Evolutionary conservation across 1,139 yeast species (phyloP).

Genomic region (Yamadazyma trypodendri): DNA sequence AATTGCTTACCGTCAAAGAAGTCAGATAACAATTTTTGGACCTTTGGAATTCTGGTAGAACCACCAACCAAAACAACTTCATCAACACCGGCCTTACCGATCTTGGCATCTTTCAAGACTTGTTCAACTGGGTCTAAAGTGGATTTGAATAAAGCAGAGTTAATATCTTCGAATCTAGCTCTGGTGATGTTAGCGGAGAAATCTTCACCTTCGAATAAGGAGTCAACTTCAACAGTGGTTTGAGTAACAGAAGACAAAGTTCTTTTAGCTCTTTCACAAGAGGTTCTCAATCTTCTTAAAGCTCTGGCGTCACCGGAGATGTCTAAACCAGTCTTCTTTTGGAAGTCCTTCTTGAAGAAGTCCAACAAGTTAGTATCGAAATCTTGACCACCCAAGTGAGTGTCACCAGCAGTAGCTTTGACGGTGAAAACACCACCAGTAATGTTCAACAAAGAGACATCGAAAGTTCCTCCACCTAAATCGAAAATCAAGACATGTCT

Average conservation of each 20-base stretch:
- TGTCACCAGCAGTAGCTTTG: constrained; percentile 98
- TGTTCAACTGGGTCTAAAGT: constrained; percentile 97
- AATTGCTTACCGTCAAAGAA: constrained; percentile 97
- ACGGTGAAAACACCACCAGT: constrained; percentile 98
- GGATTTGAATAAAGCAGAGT: constrained; percentile 91
- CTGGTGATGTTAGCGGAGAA: constrained; percentile 95
- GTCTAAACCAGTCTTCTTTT: constrained; percentile 94
- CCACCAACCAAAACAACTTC: constrained; percentile 99
- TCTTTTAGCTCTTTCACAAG: constrained; percentile 99
- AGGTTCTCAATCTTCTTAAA: constrained; percentile 96
- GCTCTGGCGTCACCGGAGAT: constrained; percentile 92
- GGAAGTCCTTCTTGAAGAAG: constrained; percentile 90
- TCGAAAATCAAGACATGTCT: constrained; percentile 58
- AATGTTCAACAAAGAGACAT: constrained; percentile 73
- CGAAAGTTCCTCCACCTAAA: constrained; percentile 54
- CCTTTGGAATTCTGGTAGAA: constrained; percentile 99
- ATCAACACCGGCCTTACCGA: constrained; percentile 82
- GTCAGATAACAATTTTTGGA: constrained; percentile 94
- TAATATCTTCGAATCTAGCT: constrained; percentile 98
- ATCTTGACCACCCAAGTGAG: constrained; percentile 96
- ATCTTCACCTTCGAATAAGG: constrained; percentile 93
- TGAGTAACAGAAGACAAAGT: constrained; percentile 95
- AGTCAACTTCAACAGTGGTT: constrained; percentile 95
- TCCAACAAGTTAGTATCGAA: constrained; percentile 55
- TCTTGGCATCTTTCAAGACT: constrained; percentile 93